Evolutionary conservation across 768 basidiomycete species (phyloP).

Genomic region (Clavaria fumosa): DNA sequence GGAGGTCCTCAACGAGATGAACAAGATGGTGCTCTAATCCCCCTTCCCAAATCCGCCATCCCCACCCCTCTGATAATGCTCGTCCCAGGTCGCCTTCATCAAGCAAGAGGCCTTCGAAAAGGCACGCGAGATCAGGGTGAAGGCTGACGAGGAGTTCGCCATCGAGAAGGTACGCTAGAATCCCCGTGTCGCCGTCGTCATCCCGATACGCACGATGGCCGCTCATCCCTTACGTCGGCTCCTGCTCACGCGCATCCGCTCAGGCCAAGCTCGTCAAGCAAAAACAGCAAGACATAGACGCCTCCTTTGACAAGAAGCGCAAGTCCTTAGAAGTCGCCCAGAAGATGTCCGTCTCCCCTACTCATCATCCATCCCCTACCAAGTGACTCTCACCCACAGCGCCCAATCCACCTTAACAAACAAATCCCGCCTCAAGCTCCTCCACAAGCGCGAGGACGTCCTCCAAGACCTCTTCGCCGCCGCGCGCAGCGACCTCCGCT

Average conservation of each 20-base stretch:
- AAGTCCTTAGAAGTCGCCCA: slow-evolving; percentile 88
- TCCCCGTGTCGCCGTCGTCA: neutral
- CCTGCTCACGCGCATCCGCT: too few relatives aligned
- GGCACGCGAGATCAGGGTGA: slow-evolving; percentile 90
- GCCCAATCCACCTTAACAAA: slow-evolving; percentile 94
- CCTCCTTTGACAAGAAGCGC: slow-evolving; percentile 87
- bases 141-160: slow-evolving; percentile 97
- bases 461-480: slow-evolving; percentile 76
- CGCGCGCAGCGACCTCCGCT: slow-evolving; percentile 46
- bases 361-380: slow-evolving; percentile 1
- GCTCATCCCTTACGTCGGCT: too few relatives aligned
- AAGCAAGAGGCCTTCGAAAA: slow-evolving; percentile 98
- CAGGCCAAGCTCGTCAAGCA: slow-evolving; percentile 96
- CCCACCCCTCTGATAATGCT: slow-evolving; percentile 4
- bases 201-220: too few relatives aligned
- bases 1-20: slow-evolving; percentile 93
- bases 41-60: slow-evolving; percentile 3
- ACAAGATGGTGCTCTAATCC: slow-evolving; percentile 74
- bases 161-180: slow-evolving; percentile 71
- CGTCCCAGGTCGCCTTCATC: slow-evolving; percentile 81
- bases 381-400: slow-evolving; percentile 25
- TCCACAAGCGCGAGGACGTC: slow-evolving; percentile 85
- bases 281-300: slow-evolving; percentile 89
- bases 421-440: slow-evolving; percentile 80
- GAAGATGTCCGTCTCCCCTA: slow-evolving; percentile 63